Evolutionary conservation across 2,329 filamentous ascomycete species (phyloP), one percentile per base, ranked within the genome.

Genomic region (Ambrosiella cleistominuta): DNA sequence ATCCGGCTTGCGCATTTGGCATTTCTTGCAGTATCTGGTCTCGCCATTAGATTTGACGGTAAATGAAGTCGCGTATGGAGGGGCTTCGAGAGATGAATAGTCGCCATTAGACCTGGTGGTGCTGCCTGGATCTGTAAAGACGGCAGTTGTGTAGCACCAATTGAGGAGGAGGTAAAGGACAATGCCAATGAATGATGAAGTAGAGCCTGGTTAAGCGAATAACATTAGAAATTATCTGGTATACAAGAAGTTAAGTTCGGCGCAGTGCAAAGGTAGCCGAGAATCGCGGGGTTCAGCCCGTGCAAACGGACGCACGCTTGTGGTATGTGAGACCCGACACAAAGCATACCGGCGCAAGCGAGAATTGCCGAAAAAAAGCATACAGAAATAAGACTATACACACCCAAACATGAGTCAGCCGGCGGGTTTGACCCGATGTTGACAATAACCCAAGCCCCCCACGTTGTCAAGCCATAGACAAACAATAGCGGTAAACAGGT

Each of bases 11-110:
- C 86, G 81, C 56, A 84, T 84, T 72, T 94, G 87, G 70, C 93
- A 98, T 72, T 98, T 98, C 73, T 97, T 97, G 77, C 93, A 98
- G 74, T 85, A 97, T 58, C 93, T 81, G 56, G 86, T 72, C 65
- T 86, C 86, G 65, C 93, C 93, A 47, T 87, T 89, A 59, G 88
- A 85, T 71, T 93, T 98, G 66, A 96, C 93, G 1, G 91, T 97
- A 66, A 95, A 86, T 42, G 85, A 86, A 7, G 86, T 85, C 59
- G 82, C 77, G 55, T 63, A 68, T 63, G 64, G 77, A 6, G 79
- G 71, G 62, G 83, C 81, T 61, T 81, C 76, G 19, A 63, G 59
- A 27, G 63, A 62, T n/a, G 85, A 87, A 72, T 96, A 96, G 56
- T 62, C 60, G 64, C 83, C 84, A 66, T 77, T 71, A 60, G 76